Evolutionary conservation across 2,329 filamentous ascomycete genomes (phyloP), one percentile per base, ranked within the genome.

Genomic region (Lasiodiplodia sp.): DNA sequence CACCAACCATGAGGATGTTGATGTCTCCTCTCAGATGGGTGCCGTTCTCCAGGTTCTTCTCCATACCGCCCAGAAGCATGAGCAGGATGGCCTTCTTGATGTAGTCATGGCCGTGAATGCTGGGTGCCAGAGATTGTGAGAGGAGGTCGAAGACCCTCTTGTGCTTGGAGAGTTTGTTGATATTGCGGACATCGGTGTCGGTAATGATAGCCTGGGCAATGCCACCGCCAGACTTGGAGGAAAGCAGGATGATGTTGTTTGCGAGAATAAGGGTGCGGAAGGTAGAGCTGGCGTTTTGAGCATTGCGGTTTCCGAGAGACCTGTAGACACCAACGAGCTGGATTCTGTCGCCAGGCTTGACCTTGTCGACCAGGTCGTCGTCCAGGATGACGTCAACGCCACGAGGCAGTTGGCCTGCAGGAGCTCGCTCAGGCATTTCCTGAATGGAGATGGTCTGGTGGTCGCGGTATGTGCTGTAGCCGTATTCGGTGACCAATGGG

Each of bases 1-100:
- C 96, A 82, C 96, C 96, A 53, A 99, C 95, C 96, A 99, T 98
- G 63, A 99, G 86, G 73, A 99, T 97, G 79, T 99, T 99, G 83
- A 99, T 98, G 77, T 99, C 96, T 83, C 96, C 96, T 87, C 96
- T 91, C 78, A 99, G 83, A 87, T 99, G 96, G 1, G 96, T 98
- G 69, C 96, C 96, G 74, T 99, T 99, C 71, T 98, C 96, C 68
- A 99, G 82, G 76, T 99, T 99, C 86, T 99, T 99, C 84, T 99
- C 96, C 87, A 97, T 94, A 69, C 96, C 96, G 76, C 96, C 92
- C 16, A 99, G 85, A 34, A 99, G 87, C 92, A 98, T 96, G 60
- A 99, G 88, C 38, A 99, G 83, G 72, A 99, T 97, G 0, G 96
- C 96, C 81, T 96, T 97, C 82, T 99, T 99, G 83, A 99, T 96